Evolutionary conservation across 331 rosid genomes (phyloP), one percentile per base, ranked within the genome.

Genomic region (Quercus lobata): DNA sequence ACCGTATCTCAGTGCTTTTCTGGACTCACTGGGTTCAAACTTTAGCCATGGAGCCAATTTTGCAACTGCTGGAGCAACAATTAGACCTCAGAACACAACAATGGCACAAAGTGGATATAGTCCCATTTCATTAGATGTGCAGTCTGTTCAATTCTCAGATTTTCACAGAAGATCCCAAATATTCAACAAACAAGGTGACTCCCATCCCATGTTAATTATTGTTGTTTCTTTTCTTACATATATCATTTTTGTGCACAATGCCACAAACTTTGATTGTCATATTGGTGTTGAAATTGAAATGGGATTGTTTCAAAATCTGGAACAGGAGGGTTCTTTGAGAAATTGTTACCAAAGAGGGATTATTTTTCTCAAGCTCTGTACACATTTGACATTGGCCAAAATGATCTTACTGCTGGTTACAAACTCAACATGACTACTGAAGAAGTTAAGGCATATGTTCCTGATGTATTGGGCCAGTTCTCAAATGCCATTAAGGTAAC

Each of bases 41-140:
- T 92, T 87, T 71, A 83, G 87, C 34, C 92, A 87, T 71, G 97
- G 95, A 89, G 95, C 84, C 34, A 92, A 92, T 52, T 92, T 92
- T 57, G 95, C 95, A 24, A 90, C 97, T 5, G 97, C 97, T 14
- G 97, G 97, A 81, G 90, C 97, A 60, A 92, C 95, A 76, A 83
- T 92, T 30, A 84, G 93, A 80, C 90, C 91, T 24, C 95, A 76
- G 76, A 92, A 90, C 63, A 90, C 93, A 80, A 89, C 92, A 79
- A 89, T 83, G 21, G 82, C 76, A 57, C 94, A 92, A 24, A 11
- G 93, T 75, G 97, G 97, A 16, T 80, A 58, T 25, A 92, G 97
- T 65, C 97, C 97, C 69, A 82, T 92, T 81, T 92, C 97, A 24
- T 79, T 92, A 57, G 90, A 90, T 57, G 95, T 90, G 61, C 95